phyloP scores from a whole-genome alignment of 345 rosid species.

The Combretum micranthum region DNA sequence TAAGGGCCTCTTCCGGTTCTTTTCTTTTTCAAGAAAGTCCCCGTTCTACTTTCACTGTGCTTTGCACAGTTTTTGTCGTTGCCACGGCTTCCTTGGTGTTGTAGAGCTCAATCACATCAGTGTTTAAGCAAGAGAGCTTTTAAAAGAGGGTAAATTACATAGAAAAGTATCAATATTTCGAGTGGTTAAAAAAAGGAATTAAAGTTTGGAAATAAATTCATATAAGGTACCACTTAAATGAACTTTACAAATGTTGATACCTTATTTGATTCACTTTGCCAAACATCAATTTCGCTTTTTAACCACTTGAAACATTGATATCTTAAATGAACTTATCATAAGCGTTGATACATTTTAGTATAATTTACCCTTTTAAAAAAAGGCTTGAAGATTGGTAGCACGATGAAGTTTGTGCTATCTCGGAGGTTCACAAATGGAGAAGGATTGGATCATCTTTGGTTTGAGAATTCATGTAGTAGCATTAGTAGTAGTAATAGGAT shows the following conservation, averaged over 20 bases:
- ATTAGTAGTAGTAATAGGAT: too few species aligned
- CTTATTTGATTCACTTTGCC: too few species aligned
- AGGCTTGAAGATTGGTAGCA: constrained; percentile 51
- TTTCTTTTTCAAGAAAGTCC: constrained; percentile 58
- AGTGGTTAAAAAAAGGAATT: too few species aligned
- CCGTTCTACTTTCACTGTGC: constrained; percentile 46
- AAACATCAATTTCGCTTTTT: too few species aligned
- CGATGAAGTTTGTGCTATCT: constrained; percentile 54
- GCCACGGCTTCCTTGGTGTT: constrained; percentile 65
- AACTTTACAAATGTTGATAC: too few species aligned
- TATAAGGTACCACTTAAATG: too few species aligned
- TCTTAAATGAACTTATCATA: too few species aligned
- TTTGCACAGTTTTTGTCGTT: constrained; percentile 59
- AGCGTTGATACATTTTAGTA: too few species aligned
- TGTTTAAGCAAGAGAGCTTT: constrained; percentile 50
- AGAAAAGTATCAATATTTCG: too few species aligned
- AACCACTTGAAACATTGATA: too few species aligned
- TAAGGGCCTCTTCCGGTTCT: constrained; percentile 39
- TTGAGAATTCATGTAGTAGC: too few species aligned
- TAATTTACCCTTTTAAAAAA: constrained; percentile 28
- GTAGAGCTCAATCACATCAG: constrained; percentile 67
- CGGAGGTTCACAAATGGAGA: constrained; percentile 26
- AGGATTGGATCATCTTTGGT: constrained; percentile 52
- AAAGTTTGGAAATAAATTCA: too few species aligned
- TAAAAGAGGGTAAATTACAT: constrained; percentile 24